Conservation (phyloP, 2,329 filamentous ascomycete species). For the Passalora sequoiae region DNA sequence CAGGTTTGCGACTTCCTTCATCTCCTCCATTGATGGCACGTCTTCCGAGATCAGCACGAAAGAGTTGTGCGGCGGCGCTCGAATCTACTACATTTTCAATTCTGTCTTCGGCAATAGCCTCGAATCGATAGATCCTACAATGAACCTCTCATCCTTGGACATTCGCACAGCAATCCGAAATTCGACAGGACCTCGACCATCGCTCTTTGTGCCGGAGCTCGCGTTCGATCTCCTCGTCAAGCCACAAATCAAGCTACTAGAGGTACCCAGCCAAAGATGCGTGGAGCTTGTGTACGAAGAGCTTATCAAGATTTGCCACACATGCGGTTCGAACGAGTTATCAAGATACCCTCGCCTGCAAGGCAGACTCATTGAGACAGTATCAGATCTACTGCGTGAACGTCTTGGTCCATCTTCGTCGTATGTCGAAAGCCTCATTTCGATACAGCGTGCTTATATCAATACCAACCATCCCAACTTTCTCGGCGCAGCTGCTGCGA, state of each 20-base stretch:
- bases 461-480: slow-evolving; percentile 99
- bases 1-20: slow-evolving; percentile 94
- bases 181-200: slow-evolving; percentile 90
- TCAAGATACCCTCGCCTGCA: slow-evolving; percentile 87
- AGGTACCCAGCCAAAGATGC: slow-evolving; percentile 90
- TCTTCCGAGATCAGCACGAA: slow-evolving; percentile 98
- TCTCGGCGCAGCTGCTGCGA: slow-evolving; percentile 89
- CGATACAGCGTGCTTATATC: slow-evolving; percentile 96
- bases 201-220: slow-evolving; percentile 93
- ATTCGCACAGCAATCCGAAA: slow-evolving; percentile 97
- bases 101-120: slow-evolving; percentile 95
- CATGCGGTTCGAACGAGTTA: slow-evolving; percentile 90
- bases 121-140: slow-evolving; percentile 92
- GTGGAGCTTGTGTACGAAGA: slow-evolving; percentile 98
- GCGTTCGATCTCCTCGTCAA: slow-evolving; percentile 97
- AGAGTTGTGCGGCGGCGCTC: slow-evolving; percentile 87
- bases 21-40: slow-evolving; percentile 96
- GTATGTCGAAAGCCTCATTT: slow-evolving; percentile 94
- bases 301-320: slow-evolving; percentile 98
- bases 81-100: slow-evolving; percentile 99
- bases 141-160: slow-evolving; percentile 87
- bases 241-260: slow-evolving; percentile 94
- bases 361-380: slow-evolving; percentile 95
- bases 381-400: slow-evolving; percentile 90
- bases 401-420: slow-evolving; percentile 79